phyloP scores from a whole-genome alignment of 192 early-diverging fungal genomes.

The Chytriomyces sp. region DNA sequence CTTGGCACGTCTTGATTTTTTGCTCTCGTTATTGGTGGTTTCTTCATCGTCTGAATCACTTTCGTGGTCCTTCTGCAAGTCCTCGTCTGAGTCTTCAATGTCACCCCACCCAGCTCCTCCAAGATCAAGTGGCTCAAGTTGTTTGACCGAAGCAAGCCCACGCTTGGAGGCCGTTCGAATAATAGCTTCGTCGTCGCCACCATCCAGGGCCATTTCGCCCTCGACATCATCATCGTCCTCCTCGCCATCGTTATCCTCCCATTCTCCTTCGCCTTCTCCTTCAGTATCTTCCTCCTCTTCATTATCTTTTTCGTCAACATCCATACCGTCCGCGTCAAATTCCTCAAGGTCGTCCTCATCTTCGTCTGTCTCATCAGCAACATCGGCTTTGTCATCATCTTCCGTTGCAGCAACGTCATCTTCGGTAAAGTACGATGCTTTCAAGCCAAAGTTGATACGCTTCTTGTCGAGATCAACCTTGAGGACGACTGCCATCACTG shows the following conservation, averaged over 20 bases:
- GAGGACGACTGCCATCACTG: conserved; percentile 78
- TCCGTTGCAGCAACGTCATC: conserved; percentile 48
- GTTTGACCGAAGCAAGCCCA: conserved; percentile 18
- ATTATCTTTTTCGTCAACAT: conserved; percentile 40
- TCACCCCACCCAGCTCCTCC: conserved; percentile 26
- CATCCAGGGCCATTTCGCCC: conserved; percentile 7
- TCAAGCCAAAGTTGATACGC: conserved; percentile 75
- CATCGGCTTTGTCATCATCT: conserved; percentile 45
- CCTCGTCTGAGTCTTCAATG: conserved; percentile 51
- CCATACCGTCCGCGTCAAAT: conserved; percentile 58
- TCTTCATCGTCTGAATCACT: conserved; percentile 43
- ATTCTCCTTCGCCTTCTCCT: no score
- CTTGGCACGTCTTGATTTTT: conserved; percentile 60
- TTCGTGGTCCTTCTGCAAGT: conserved; percentile 44
- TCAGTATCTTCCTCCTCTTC: conserved; percentile 32
- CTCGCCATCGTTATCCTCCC: conserved; percentile 17
- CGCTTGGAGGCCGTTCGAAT: background rate
- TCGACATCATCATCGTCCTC: conserved; percentile 4
- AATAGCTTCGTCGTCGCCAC: conserved; percentile 27
- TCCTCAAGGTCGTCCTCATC: background rate
- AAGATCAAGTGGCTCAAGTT: conserved; percentile 42
- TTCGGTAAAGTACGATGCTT: conserved; percentile 81
- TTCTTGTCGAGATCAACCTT: conserved; percentile 71
- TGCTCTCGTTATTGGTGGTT: conserved; percentile 37
- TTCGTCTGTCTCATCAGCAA: conserved; percentile 19